phyloP scores from a whole-genome alignment of 2,329 filamentous ascomycete genomes.

The Claviceps monticola region DNA sequence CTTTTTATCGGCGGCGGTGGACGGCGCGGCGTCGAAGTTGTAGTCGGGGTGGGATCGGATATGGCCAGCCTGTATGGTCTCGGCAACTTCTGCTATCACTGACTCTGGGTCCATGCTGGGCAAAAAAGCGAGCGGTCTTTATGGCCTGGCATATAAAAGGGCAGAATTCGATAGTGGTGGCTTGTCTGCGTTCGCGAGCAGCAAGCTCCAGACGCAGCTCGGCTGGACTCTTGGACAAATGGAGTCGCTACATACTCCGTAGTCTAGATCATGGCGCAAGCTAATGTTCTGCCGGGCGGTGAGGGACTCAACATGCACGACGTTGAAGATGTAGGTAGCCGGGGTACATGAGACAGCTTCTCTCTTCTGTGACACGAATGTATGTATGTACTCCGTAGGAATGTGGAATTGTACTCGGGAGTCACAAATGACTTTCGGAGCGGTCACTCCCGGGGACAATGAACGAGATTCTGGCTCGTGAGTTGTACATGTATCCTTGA shows the following conservation, averaged over 20 bases:
- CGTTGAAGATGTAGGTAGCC: no score
- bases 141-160: no score
- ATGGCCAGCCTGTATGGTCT: slow-evolving; percentile 67
- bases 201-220: not conserved
- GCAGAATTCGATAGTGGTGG: not conserved
- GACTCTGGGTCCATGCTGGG: slow-evolving; percentile 40
- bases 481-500: not conserved
- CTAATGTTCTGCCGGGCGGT: slow-evolving; percentile 18
- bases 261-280: not conserved
- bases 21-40: slow-evolving; percentile 64
- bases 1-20: slow-evolving; percentile 54
- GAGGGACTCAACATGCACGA: not conserved
- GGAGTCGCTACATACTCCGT: no score
- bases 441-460: no score
- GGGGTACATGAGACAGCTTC: no score
- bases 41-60: slow-evolving; percentile 61
- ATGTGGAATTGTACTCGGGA: not conserved
- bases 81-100: slow-evolving; percentile 55
- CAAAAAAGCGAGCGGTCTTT: not conserved
- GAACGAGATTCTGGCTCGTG: no score
- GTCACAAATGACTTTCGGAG: not conserved
- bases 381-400: not conserved
- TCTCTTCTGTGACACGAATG: no score
- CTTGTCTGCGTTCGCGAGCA: not conserved
- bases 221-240: no score